Evolutionary conservation across 345 rosid genomes (phyloP).

Genomic region (Gossypium raimondii): DNA sequence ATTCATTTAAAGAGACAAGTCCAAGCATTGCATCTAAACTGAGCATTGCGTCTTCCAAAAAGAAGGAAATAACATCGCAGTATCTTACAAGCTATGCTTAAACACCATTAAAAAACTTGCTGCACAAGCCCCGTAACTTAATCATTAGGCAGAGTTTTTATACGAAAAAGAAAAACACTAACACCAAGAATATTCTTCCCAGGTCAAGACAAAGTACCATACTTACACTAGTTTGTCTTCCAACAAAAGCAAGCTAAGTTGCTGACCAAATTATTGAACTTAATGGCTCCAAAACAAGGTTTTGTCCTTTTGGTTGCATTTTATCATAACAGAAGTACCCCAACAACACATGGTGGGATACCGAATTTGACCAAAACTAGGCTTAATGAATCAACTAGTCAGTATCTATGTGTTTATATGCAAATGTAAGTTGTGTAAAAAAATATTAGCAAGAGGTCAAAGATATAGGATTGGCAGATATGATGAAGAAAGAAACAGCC

Average conservation of each 20-base stretch:
- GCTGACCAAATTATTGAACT: slow-evolving; percentile 19
- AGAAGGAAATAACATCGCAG: too few relatives aligned
- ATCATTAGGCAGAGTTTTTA: neutral
- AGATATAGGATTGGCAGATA: slow-evolving; percentile 6
- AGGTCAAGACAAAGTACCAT: slow-evolving; percentile 26
- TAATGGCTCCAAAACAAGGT: slow-evolving; percentile 18
- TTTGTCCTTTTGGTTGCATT: slow-evolving; percentile 21
- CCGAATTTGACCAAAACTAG: neutral
- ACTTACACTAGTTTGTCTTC: slow-evolving; percentile 19
- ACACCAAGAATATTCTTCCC: slow-evolving; percentile 22
- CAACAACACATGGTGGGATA: neutral
- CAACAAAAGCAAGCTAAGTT: slow-evolving; percentile 4
- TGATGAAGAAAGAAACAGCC: neutral
- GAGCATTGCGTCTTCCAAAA: neutral
- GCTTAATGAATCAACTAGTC: neutral
- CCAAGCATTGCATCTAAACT: neutral
- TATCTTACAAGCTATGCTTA: neutral
- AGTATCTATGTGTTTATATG: neutral
- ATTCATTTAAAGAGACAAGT: neutral
- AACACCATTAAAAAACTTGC: neutral
- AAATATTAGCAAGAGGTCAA: neutral
- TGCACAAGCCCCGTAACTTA: neutral
- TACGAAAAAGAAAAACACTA: neutral
- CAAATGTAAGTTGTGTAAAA: neutral
- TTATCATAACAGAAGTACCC: neutral